Conservation (phyloP, 805 yeast genomes). For the Metschnikowia lochheadii region DNA sequence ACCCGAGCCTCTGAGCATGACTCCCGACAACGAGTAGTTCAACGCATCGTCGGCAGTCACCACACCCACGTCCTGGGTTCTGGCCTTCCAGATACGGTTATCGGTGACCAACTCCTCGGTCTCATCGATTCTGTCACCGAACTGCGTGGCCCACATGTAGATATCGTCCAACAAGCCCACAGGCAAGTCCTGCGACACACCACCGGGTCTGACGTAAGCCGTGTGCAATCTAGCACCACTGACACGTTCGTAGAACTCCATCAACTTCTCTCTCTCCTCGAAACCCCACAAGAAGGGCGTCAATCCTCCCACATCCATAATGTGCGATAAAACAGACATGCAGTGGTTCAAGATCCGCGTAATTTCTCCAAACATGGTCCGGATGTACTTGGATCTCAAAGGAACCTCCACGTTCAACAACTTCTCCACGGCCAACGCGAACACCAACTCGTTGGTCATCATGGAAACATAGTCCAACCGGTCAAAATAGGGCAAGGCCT, state of each 20-base stretch:
- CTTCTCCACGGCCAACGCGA: conserved; percentile 80
- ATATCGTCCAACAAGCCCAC: conserved; percentile 84
- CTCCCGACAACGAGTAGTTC: conserved; percentile 77
- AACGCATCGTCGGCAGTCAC: conserved; percentile 85
- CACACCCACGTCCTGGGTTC: conserved; percentile 76
- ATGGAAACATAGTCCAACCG: conserved; percentile 79
- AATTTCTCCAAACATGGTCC: conserved; percentile 83
- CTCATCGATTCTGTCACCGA: conserved; percentile 89
- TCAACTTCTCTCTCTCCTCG: conserved; percentile 87
- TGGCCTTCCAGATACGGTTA: conserved; percentile 88
- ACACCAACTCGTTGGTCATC: conserved; percentile 90
- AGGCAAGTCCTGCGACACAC: conserved; percentile 85
- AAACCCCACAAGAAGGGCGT: conserved; percentile 94
- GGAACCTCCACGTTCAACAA: conserved; percentile 82
- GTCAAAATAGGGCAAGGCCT: conserved; percentile 85
- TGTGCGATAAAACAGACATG: conserved; percentile 83
- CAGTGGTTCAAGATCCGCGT: conserved; percentile 80
- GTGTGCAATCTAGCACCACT: conserved; percentile 88
- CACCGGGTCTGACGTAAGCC: conserved; percentile 89
- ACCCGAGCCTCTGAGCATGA: conserved; percentile 89
- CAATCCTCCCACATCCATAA: conserved; percentile 92
- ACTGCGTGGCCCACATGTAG: conserved; percentile 95
- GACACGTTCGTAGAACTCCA: conserved; percentile 90
- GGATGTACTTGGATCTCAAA: conserved; percentile 75
- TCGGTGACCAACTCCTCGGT: conserved; percentile 86